A percentile compares a stretch with the other conserved stretches of the same genome.
phyloP scores from a whole-genome alignment of 2,329 filamentous ascomycete species.

The Colletotrichum sp. region DNA sequence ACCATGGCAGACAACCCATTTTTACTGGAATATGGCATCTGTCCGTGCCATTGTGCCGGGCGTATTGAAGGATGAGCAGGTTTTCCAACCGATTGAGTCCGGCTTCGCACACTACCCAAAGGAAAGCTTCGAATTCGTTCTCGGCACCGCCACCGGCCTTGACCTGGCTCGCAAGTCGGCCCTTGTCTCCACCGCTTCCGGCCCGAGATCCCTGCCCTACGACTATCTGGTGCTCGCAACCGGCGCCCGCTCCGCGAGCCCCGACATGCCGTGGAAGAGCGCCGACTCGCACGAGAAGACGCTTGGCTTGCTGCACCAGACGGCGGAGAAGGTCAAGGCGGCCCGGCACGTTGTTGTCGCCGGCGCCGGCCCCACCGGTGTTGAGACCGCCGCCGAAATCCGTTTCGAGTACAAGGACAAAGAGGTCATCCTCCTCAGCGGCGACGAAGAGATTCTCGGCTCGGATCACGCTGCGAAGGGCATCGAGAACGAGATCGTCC shows the following conservation, averaged over 20 bases:
- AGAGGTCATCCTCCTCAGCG: conserved; percentile 53
- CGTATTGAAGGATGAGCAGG: conserved; percentile 51
- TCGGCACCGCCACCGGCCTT: conserved; percentile 51
- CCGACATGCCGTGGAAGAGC: conserved; percentile 58
- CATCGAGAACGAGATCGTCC: conserved; percentile 55
- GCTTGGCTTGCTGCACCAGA: conserved; percentile 42
- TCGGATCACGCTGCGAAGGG: conserved; percentile 47
- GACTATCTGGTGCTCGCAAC: conserved; percentile 63
- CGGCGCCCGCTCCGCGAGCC: conserved; percentile 48
- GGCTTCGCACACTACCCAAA: conserved; percentile 56
- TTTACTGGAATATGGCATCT: conserved; percentile 64
- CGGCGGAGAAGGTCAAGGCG: conserved; percentile 43
- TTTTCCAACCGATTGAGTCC: conserved; percentile 53
- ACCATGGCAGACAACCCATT: conserved; percentile 53
- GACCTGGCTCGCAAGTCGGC: conserved; percentile 45
- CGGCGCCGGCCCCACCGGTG: conserved; percentile 61
- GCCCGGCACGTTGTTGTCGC: conserved; percentile 61
- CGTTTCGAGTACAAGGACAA: conserved; percentile 55
- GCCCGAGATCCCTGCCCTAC: conserved; percentile 45
- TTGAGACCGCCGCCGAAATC: conserved; percentile 62
- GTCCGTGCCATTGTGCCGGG: conserved; percentile 60
- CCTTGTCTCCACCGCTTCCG: conserved; percentile 37
- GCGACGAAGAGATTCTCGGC: conserved; percentile 43
- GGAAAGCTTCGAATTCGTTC: conserved; percentile 55
- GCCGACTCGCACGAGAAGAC: conserved; percentile 51